Evolutionary conservation across 805 yeast genomes (phyloP).

Genomic region (Cyberlindnera meyerae): DNA sequence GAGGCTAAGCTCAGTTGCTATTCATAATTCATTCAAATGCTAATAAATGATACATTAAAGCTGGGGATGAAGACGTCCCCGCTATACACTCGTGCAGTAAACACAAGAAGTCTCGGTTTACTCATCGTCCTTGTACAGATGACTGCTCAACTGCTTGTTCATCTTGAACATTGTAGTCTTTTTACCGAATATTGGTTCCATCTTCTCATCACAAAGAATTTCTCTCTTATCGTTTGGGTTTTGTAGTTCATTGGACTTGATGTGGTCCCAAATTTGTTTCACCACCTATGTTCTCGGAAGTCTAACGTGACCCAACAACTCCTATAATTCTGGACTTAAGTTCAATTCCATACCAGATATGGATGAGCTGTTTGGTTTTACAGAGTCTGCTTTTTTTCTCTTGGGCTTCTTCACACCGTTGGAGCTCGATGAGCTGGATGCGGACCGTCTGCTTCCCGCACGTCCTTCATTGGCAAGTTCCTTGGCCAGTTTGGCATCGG

Average conservation of each 20-base stretch:
- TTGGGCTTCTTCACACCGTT: constrained; percentile 3
- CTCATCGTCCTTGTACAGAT: constrained; percentile 37
- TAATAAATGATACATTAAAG: too few relatives aligned
- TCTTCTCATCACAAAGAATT: constrained; percentile 56
- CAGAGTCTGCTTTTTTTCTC: constrained; percentile 12
- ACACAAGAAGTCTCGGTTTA: background rate
- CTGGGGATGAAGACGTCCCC: too few relatives aligned
- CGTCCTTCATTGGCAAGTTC: constrained; percentile 34
- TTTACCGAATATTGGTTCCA: constrained; percentile 56
- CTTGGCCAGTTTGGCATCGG: constrained; percentile 50
- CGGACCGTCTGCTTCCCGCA: constrained; percentile 17
- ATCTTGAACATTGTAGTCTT: constrained; percentile 53
- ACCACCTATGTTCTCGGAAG: constrained; percentile 68
- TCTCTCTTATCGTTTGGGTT: constrained; percentile 62
- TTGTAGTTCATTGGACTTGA: constrained; percentile 57
- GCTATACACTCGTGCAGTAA: too few relatives aligned
- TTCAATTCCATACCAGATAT: constrained; percentile 37
- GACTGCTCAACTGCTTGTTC: constrained; percentile 49
- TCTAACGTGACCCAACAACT: constrained; percentile 40
- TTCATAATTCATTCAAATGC: too few relatives aligned
- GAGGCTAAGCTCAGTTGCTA: too few relatives aligned
- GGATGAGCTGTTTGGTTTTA: constrained; percentile 21
- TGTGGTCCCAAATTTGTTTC: constrained; percentile 64
- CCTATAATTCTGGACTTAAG: constrained; percentile 47
- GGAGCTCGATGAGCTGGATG: background rate